Evolutionary conservation across 306 rosid species (phyloP).

Genomic region (Citrullus amarus): DNA sequence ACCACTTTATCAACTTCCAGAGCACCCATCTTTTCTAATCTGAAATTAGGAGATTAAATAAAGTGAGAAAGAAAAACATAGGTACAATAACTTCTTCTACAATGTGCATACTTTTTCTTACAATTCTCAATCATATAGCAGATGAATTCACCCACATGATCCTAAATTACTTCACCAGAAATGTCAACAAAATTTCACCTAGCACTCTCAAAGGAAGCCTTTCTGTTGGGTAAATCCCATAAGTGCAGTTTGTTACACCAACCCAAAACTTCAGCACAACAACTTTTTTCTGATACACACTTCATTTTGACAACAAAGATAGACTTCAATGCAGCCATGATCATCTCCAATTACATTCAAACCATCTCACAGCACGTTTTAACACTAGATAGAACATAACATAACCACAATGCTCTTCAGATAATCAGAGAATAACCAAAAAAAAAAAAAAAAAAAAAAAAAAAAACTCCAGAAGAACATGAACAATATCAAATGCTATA

Average conservation of each 20-base stretch:
- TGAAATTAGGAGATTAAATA: constrained; percentile 3
- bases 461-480: neutral
- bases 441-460: too few relatives aligned
- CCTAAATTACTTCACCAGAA: neutral
- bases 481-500: neutral
- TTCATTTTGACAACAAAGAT: neutral
- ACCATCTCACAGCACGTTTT: neutral
- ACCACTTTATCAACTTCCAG: constrained; percentile 14
- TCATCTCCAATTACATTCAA: neutral
- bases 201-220: neutral
- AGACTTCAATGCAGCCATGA: neutral
- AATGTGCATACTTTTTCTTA: neutral
- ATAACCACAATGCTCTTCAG: neutral
- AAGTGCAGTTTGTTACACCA: neutral
- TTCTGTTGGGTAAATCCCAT: neutral
- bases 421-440: neutral
- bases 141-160: neutral
- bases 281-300: neutral
- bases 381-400: neutral
- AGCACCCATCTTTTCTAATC: constrained; percentile 18
- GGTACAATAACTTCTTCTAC: neutral
- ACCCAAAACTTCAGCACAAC: neutral
- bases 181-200: neutral
- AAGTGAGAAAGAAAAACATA: neutral
- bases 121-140: neutral